These are phyloP conservation scores for Apostasia ramifera DNA, from an alignment of 106 monocot genomes.

Conservation along the genomic window DNA sequence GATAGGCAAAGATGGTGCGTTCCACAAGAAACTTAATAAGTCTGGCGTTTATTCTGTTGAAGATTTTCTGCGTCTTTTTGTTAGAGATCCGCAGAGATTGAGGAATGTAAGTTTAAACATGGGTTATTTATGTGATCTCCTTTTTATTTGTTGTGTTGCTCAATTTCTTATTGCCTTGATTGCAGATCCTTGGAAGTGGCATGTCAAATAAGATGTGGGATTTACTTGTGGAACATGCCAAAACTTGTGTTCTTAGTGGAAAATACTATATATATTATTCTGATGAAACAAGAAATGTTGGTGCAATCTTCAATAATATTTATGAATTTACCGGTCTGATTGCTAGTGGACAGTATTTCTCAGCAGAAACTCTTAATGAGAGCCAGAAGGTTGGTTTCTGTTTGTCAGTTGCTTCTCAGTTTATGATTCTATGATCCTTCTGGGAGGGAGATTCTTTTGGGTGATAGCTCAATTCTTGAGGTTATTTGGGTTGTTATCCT, in stretches of 20 bases:
- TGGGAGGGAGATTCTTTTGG: too few relatives aligned
- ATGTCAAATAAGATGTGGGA: conserved; percentile 99
- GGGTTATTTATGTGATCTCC: neutral
- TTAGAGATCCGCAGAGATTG: conserved; percentile 62
- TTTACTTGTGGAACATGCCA: conserved; percentile 83
- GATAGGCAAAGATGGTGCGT: conserved; percentile 95
- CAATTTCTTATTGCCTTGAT: conserved; percentile 5
- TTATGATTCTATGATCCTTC: too few relatives aligned
- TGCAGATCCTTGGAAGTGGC: conserved; percentile 80
- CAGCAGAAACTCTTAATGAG: conserved; percentile 67
- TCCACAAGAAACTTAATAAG: conserved; percentile 82
- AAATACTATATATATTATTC: conserved; percentile 84
- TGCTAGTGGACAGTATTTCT: conserved; percentile 57
- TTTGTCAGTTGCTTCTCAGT: too few relatives aligned
- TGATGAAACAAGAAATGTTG: conserved; percentile 61
- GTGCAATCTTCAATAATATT: conserved; percentile 92
- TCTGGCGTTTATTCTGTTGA: conserved; percentile 62
- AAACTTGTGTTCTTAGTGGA: conserved; percentile 83
- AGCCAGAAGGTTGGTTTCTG: conserved; percentile 54
- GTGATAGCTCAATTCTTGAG: too few relatives aligned
- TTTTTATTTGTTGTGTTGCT: neutral
- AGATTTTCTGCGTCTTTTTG: conserved; percentile 78
- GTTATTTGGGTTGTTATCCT: too few relatives aligned
- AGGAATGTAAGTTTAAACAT: conserved; percentile 47
- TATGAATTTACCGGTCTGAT: conserved; percentile 88